A percentile compares a stretch with the other conserved stretches of the same genome.
Conservation (phyloP, 148 eudicot genomes). For the Mesembryanthemum crystallinum region DNA sequence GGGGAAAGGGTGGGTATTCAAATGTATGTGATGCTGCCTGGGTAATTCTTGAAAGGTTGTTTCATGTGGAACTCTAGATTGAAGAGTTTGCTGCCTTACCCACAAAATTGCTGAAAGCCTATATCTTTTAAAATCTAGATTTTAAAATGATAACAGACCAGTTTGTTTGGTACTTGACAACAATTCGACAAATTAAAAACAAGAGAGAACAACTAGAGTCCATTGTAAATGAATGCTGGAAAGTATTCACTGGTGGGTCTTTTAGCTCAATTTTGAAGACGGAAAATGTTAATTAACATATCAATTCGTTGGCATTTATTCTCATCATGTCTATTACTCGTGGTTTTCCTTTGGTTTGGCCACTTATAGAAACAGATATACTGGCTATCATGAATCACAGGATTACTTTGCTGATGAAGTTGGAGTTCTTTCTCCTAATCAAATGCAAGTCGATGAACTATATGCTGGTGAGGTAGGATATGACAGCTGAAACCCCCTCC, state of each 20-base stretch:
- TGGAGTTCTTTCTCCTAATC: constrained; percentile 94
- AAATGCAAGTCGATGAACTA: constrained; percentile 76
- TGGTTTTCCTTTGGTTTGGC: background rate
- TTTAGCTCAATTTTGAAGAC: background rate
- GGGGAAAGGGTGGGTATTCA: too few relatives aligned
- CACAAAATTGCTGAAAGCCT: background rate
- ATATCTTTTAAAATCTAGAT: background rate
- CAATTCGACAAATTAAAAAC: background rate
- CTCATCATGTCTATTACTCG: background rate
- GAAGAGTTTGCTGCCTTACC: background rate
- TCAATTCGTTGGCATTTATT: background rate
- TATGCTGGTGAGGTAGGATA: constrained; percentile 89
- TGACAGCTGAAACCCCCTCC: background rate
- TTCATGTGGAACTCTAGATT: background rate
- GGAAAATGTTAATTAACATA: background rate
- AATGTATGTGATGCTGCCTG: too few relatives aligned
- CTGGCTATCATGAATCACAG: constrained; percentile 41
- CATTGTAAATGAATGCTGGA: background rate
- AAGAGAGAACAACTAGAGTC: background rate
- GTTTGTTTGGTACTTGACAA: background rate
- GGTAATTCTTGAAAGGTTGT: background rate
- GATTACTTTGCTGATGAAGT: constrained; percentile 94
- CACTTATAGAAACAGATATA: constrained; percentile 18
- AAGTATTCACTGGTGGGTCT: background rate
- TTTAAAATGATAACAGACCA: background rate